A percentile compares a stretch with the other conserved stretches of the same genome.
phyloP scores from a whole-genome alignment of 208 protist species.

The Trypanosoma vivax region DNA sequence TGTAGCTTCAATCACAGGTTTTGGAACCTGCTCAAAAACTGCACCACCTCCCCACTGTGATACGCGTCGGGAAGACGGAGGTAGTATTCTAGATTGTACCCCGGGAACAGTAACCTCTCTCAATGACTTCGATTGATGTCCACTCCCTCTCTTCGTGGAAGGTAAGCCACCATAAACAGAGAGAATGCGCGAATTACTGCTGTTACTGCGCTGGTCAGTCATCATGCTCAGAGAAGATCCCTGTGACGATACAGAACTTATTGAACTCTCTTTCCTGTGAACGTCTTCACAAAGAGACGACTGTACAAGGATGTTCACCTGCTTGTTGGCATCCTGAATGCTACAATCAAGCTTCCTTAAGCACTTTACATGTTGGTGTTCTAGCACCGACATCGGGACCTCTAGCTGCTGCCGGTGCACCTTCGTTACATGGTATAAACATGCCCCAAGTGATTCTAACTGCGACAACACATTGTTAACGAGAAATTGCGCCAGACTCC shows the following conservation, averaged over 20 bases:
- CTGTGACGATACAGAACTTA: neutral
- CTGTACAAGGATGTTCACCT: conserved; percentile 78
- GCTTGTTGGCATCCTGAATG: conserved; percentile 53
- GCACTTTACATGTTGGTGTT: conserved; percentile 55
- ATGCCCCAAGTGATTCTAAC: conserved; percentile 68
- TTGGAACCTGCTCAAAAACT: too few species aligned
- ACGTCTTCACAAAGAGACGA: conserved; percentile 57
- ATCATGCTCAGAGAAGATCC: conserved; percentile 5
- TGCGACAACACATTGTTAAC: conserved; percentile 83
- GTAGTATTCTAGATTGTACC: too few species aligned
- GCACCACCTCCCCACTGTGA: too few species aligned
- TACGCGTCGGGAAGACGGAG: too few species aligned
- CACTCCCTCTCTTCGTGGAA: too few species aligned
- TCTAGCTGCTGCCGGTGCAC: conserved; percentile 51
- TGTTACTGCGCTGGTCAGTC: too few species aligned
- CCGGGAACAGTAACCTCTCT: too few species aligned
- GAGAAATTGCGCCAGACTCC: conserved; percentile 57
- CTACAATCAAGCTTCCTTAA: conserved; percentile 35
- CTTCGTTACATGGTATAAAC: conserved; percentile 56
- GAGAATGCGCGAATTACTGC: too few species aligned
- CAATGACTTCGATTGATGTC: too few species aligned
- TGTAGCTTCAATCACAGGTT: too few species aligned
- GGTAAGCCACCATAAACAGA: too few species aligned
- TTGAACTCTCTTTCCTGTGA: conserved; percentile 11
- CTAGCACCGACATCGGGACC: conserved; percentile 42